Evolutionary conservation across 1,284 basidiomycete species (phyloP).

Genomic region (Pyrrhoderma noxium): DNA sequence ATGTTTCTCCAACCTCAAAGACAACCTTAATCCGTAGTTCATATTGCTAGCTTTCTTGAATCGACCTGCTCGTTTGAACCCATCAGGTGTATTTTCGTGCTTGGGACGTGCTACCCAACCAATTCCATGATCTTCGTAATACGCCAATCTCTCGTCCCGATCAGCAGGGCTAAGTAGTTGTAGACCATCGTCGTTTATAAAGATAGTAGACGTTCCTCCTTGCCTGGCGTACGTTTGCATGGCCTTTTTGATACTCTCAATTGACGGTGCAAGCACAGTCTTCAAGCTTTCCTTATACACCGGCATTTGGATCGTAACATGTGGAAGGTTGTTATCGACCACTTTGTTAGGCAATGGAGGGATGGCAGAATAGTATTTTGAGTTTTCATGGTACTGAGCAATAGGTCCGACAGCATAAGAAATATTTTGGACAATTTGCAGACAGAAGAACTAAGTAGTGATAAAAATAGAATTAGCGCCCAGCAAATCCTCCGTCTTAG

Average conservation of each 20-base stretch:
- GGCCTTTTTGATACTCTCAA: conserved; percentile 75
- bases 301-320: conserved; percentile 71
- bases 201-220: conserved; percentile 69
- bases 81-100: conserved; percentile 49
- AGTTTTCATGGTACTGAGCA: conserved; percentile 69
- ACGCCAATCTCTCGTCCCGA: conserved; percentile 56
- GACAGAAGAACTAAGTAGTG: conserved; percentile 61
- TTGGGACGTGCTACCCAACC: conserved; percentile 78
- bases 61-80: conserved; percentile 74
- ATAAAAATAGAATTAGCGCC: conserved; percentile 52
- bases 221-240: conserved; percentile 84
- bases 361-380: conserved; percentile 61
- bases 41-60: conserved; percentile 91
- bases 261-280: conserved; percentile 54
- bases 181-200: conserved; percentile 74
- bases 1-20: conserved; percentile 69
- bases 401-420: conserved; percentile 66
- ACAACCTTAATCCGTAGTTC: conserved; percentile 76
- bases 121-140: conserved; percentile 76
- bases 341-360: conserved; percentile 51
- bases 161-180: conserved; percentile 55
- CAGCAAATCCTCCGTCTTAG: too few relatives aligned
- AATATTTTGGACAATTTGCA: conserved; percentile 55
- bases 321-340: conserved; percentile 55
- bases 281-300: conserved; percentile 74